Conservation (phyloP, 2,329 filamentous ascomycete species). For the Hypoxylon sp. region DNA sequence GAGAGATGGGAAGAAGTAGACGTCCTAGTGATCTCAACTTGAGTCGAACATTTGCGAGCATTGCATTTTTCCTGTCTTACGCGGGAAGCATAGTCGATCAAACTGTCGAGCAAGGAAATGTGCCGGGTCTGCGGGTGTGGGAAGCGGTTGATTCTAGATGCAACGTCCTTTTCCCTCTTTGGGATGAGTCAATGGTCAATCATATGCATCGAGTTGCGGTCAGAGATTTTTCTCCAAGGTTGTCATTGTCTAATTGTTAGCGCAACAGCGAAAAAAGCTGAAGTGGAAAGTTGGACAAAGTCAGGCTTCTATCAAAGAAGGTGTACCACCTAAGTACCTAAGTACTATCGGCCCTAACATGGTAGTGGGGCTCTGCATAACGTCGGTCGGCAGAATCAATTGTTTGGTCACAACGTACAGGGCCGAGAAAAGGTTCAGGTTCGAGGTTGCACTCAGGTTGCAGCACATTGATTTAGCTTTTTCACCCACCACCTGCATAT, state of each 20-base stretch:
- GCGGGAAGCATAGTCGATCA: constrained; percentile 27
- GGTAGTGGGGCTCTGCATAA: constrained; percentile 4
- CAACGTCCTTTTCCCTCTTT: constrained; percentile 29
- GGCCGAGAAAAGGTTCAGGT: constrained; percentile 3
- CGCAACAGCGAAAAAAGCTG: constrained; percentile 12
- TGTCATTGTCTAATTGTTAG: constrained; percentile 24
- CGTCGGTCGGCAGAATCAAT: constrained; percentile 22
- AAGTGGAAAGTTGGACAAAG: constrained; percentile 25
- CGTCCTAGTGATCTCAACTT: constrained; percentile 15
- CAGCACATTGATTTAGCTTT: constrained; percentile 23
- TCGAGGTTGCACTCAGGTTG: constrained; percentile 15
- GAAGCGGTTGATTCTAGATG: constrained; percentile 33
- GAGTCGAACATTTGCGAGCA: constrained; percentile 3
- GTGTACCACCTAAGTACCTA: constrained; percentile 1
- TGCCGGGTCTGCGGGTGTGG: constrained; percentile 39
- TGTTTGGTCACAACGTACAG: constrained; percentile 12
- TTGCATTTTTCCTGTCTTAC: constrained; percentile 18
- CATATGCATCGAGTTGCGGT: constrained; percentile 42
- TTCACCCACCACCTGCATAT: constrained; percentile 18
- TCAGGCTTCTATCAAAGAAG: constrained; percentile 28
- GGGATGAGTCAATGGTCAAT: constrained; percentile 34
- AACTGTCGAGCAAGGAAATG: constrained; percentile 26
- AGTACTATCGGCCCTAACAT: constrained; percentile 11
- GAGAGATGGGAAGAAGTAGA: constrained; percentile 21
- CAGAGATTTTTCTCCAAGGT: constrained; percentile 26